These are phyloP conservation scores for Priceomyces carsonii DNA, from an alignment of 805 yeast species.

Conservation along the genomic window DNA sequence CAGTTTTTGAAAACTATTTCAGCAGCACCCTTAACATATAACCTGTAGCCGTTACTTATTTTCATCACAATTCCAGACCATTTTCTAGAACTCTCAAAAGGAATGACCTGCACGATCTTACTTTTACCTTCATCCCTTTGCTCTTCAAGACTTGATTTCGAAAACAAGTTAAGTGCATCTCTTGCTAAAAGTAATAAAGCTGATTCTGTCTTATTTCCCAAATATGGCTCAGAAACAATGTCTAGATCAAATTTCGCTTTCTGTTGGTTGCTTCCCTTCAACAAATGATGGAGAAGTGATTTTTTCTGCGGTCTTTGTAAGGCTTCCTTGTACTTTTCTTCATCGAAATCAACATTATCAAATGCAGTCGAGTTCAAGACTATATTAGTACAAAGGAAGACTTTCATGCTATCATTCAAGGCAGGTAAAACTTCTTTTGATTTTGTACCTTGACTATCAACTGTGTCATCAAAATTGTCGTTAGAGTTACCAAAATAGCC, in stretches of 20 bases:
- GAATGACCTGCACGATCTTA: slow-evolving; percentile 67
- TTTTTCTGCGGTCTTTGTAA: slow-evolving; percentile 29
- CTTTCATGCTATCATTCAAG: slow-evolving; percentile 22
- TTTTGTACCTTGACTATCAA: slow-evolving; percentile 16
- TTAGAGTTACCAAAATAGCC: slow-evolving; percentile 60
- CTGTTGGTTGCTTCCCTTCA: slow-evolving; percentile 11
- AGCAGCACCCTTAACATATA: slow-evolving; percentile 91
- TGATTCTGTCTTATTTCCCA: slow-evolving; percentile 94
- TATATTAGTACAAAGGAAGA: slow-evolving; percentile 52
- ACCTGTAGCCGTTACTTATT: slow-evolving; percentile 50
- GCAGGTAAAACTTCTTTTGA: slow-evolving; percentile 23
- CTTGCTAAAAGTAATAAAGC: slow-evolving; percentile 76
- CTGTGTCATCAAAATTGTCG: slow-evolving; percentile 53
- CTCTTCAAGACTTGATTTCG: slow-evolving; percentile 44
- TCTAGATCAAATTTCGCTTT: slow-evolving; percentile 14
- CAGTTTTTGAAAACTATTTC: slow-evolving; percentile 76
- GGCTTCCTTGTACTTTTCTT: slow-evolving; percentile 24
- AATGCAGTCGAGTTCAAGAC: slow-evolving; percentile 87
- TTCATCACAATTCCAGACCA: slow-evolving; percentile 84
- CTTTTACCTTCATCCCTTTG: slow-evolving; percentile 23
- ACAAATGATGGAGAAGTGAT: slow-evolving; percentile 28
- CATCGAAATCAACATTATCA: slow-evolving; percentile 57
- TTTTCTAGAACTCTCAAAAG: slow-evolving; percentile 90
- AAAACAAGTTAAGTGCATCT: slow-evolving; percentile 49
- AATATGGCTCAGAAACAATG: slow-evolving; percentile 53